Evolutionary conservation across 371 early-diverging fungal species (phyloP).

Genomic region (Mortierella sp.): DNA sequence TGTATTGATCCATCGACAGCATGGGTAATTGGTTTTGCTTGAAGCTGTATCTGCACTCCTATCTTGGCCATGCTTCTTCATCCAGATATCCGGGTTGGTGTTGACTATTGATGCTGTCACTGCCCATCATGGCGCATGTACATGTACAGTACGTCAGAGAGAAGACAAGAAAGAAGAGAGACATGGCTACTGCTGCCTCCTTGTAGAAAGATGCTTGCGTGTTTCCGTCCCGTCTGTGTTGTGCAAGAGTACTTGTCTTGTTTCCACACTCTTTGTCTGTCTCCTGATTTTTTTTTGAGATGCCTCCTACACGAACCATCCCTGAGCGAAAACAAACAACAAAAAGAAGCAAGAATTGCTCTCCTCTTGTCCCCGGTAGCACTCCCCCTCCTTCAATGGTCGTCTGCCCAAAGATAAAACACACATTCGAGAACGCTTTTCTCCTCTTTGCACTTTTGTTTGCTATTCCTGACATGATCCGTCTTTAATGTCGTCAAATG

Average conservation of each 20-base stretch:
- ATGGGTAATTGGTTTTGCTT: neutral
- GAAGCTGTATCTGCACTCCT: neutral
- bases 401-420: neutral
- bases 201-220: neutral
- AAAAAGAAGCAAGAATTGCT: neutral
- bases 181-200: neutral
- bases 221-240: neutral
- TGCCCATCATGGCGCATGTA: neutral
- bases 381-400: neutral
- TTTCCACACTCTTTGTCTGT: neutral
- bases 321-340: neutral
- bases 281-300: slow-evolving; percentile 8
- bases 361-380: neutral
- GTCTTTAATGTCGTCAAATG: neutral
- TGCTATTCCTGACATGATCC: neutral
- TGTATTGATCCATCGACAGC: neutral
- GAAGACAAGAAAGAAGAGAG: neutral
- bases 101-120: neutral
- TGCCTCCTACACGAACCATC: slow-evolving; percentile 2
- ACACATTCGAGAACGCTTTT: neutral
- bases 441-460: neutral
- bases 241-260: neutral
- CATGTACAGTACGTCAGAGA: neutral
- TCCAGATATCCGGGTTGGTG: neutral
- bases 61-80: neutral